Base-by-base conservation (phyloP, 2,329 filamentous ascomycete species). In the Clarireedia homoeocarpa region DNA sequence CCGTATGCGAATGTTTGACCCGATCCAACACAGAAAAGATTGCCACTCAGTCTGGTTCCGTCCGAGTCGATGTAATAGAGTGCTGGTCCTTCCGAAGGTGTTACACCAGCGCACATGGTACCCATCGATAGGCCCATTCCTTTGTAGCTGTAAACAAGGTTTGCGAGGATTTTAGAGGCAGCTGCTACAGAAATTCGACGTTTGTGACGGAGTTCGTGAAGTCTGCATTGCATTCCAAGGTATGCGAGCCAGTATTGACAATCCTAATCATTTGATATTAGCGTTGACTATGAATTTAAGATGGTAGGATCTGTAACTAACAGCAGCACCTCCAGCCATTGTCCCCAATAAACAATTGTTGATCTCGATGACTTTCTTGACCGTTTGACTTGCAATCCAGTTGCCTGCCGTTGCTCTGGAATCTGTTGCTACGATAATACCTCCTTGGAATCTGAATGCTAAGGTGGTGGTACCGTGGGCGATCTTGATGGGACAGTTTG, bases 211-310 rank as follows among this genome's bases (percentile, higher is more conserved):
- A 99, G 91, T 79, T 99, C 94, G 79, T 99, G 92, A 63, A 99
- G 88, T 58, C 94, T 91, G 78, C 94, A 99, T 80, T 99, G 91
- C 87, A 97, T 96, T 69, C 92, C 94, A 63, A 99, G 83, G 80
- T 95, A 99, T 70, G 91, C 91, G 63, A 99, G 88, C 94, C 94
- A 99, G 82, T 96, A 97, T 84, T 97, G 94, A 75, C 94, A 99
- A 76, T 99, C 94, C 84, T 87, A 51, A 44, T 34, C 46, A 24
- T 39, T n/a, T 17, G 30, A 12, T 17, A 38, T 51, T 27, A 27
- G 59, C 44, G n/a, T 50, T 34, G 24, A 46, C 27, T 12, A 9
- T 5, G 12, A n/a, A 36, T 38, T 9, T 2, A n/a, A 42, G 10
- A 51, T 48, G 40, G 14, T 55, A 27, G 10, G 34, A 20, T 40